phyloP scores from a whole-genome alignment of 148 eudicot genomes.

The Diospyros kaki region DNA sequence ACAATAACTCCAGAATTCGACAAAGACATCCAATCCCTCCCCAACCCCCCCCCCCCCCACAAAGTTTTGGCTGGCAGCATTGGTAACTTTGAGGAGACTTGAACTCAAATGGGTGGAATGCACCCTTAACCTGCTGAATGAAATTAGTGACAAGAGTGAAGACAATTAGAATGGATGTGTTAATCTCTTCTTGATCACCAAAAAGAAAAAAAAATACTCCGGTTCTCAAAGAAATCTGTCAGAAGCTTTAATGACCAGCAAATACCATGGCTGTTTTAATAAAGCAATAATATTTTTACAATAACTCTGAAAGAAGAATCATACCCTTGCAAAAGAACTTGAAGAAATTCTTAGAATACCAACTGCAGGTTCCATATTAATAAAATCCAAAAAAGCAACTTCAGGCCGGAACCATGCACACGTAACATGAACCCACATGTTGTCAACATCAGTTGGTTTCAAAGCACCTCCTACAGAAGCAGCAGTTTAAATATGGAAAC shows the following conservation, averaged over 20 bases:
- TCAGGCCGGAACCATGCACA: conserved; percentile 99
- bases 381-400: conserved; percentile 64
- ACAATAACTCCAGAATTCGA: neutral
- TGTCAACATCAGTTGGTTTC: conserved; percentile 85
- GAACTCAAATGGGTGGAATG: too few relatives aligned
- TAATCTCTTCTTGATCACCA: too few relatives aligned
- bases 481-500: conserved; percentile 8
- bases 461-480: conserved; percentile 78
- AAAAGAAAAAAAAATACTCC: neutral
- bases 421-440: conserved; percentile 94
- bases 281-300: neutral
- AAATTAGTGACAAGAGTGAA: too few relatives aligned
- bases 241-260: neutral
- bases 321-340: conserved; percentile 66
- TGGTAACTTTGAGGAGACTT: too few relatives aligned
- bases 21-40: neutral
- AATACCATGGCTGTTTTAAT: neutral
- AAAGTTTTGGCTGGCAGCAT: too few relatives aligned
- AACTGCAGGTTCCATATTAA: conserved; percentile 91
- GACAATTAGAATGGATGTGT: too few relatives aligned
- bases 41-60: too few relatives aligned
- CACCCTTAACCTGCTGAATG: too few relatives aligned
- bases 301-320: neutral
- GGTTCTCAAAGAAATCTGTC: neutral
- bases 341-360: conserved; percentile 71